Percentiles rank a stretch among this genome's conserved stretches.
Evolutionary conservation across 176 grass and related monocot genomes (phyloP).

Genomic region (Bromus sterilis): DNA sequence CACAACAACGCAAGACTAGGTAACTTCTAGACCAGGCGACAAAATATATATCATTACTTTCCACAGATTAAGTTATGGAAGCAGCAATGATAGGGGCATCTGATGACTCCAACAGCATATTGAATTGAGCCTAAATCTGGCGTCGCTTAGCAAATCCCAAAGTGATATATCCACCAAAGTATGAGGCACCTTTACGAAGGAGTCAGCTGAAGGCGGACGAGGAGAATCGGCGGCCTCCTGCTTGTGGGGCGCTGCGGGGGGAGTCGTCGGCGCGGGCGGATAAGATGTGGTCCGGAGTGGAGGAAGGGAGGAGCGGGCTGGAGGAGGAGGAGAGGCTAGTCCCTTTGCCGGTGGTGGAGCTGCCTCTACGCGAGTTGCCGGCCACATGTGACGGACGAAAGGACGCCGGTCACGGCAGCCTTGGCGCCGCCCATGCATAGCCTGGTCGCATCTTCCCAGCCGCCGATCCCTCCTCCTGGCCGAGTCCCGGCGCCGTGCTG

Average conservation of each 20-base stretch:
- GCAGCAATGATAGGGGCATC: neutral
- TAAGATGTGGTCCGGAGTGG: neutral
- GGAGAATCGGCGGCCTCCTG: constrained; percentile 27
- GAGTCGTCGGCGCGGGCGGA: constrained; percentile 28
- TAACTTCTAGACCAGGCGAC: neutral
- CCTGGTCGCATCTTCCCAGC: constrained; percentile 64
- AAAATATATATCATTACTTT: neutral
- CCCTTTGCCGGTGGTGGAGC: constrained; percentile 31
- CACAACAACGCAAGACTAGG: neutral
- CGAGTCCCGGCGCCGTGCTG: constrained; percentile 21
- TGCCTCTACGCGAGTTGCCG: constrained; percentile 49
- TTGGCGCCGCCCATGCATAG: constrained; percentile 78
- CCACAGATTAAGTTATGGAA: neutral
- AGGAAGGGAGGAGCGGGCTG: neutral
- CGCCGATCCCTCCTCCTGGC: constrained; percentile 62
- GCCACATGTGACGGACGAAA: constrained; percentile 71
- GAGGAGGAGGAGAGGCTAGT: constrained; percentile 25
- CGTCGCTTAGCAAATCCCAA: neutral
- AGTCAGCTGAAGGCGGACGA: constrained; percentile 33
- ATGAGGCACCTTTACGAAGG: constrained; percentile 69
- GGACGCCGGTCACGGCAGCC: constrained; percentile 47
- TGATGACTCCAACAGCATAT: neutral
- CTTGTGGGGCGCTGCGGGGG: constrained; percentile 9
- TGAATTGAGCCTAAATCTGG: constrained; percentile 1
- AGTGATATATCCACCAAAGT: constrained; percentile 19